Evolutionary conservation across 1,284 basidiomycete species (phyloP).

Genomic region (Sporisorium graminicola): DNA sequence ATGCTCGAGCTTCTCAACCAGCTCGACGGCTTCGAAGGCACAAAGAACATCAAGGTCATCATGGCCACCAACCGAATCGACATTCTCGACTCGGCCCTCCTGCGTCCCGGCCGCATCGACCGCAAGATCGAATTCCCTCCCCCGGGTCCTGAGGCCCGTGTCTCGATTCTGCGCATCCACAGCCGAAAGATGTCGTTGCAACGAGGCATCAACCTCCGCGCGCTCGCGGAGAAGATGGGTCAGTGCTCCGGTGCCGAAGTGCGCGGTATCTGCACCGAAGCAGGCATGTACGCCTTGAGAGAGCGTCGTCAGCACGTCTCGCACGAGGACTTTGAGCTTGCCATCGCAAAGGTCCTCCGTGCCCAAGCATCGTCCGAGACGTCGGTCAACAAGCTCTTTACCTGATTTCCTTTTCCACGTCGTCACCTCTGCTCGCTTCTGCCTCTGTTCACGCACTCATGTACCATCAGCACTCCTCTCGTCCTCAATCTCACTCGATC

Average conservation of each 20-base stretch:
- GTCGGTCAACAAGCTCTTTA: slow-evolving; percentile 70
- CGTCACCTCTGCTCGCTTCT: slow-evolving; percentile 4
- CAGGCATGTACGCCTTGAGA: slow-evolving; percentile 96
- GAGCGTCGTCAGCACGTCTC: slow-evolving; percentile 94
- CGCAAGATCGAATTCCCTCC: slow-evolving; percentile 99
- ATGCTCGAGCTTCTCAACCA: slow-evolving; percentile 98
- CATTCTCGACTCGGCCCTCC: slow-evolving; percentile 92
- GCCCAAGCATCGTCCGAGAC: slow-evolving; percentile 69
- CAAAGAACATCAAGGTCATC: slow-evolving; percentile 98
- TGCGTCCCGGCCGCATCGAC: slow-evolving; percentile 96
- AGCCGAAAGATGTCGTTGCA: slow-evolving; percentile 99
- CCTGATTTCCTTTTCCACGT: slow-evolving; percentile 44
- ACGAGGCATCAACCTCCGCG: slow-evolving; percentile 93
- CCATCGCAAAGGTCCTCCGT: slow-evolving; percentile 84
- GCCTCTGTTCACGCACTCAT: slow-evolving; percentile 23
- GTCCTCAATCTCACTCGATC: slow-evolving; percentile 16
- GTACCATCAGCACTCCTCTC: slow-evolving; percentile 36
- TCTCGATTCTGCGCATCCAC: slow-evolving; percentile 95
- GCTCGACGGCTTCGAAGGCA: slow-evolving; percentile 95
- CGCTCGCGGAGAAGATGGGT: slow-evolving; percentile 98
- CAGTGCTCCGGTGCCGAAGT: slow-evolving; percentile 98
- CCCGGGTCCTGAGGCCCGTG: slow-evolving; percentile 95
- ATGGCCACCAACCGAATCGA: slow-evolving; percentile 99
- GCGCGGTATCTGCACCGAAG: slow-evolving; percentile 97
- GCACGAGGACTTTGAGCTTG: slow-evolving; percentile 98